Evolutionary conservation across 2,329 filamentous ascomycete genomes (phyloP).

Genomic region (Geosmithia morbida): DNA sequence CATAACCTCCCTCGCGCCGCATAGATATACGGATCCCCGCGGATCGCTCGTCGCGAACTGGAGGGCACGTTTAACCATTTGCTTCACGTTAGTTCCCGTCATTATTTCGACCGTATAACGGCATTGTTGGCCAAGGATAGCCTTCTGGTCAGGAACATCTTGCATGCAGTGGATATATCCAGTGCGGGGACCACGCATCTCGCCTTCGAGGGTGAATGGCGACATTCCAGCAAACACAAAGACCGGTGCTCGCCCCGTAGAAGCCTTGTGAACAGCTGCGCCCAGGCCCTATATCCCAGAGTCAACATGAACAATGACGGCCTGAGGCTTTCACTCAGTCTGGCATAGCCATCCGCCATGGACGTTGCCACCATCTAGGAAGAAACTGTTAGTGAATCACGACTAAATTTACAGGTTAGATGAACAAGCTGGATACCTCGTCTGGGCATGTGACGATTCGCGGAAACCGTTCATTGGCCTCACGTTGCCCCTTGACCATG

Average conservation of each 20-base stretch:
- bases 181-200: conserved; percentile 54
- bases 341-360: conserved; percentile 63
- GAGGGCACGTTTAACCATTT: conserved; percentile 67
- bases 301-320: conserved; percentile 62
- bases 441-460: conserved; percentile 68
- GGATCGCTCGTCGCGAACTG: conserved; percentile 64
- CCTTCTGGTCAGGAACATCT: conserved; percentile 62
- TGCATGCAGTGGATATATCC: conserved; percentile 76
- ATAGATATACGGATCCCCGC: conserved; percentile 66
- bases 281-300: conserved; percentile 63
- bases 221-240: conserved; percentile 62
- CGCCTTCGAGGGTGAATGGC: conserved; percentile 59
- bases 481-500: conserved; percentile 61
- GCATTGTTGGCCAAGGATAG: conserved; percentile 68
- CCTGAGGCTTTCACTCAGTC: conserved; percentile 53
- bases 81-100: conserved; percentile 67
- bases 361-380: conserved; percentile 60
- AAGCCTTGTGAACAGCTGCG: conserved; percentile 62
- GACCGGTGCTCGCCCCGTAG: conserved; percentile 53
- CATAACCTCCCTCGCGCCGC: conserved; percentile 68
- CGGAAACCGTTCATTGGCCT: conserved; percentile 52
- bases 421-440: conserved; percentile 37
- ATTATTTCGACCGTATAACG: conserved; percentile 67
- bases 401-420: background rate
- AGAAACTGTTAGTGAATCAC: background rate